Evolutionary conservation across 169 alveolate species (phyloP).

Genomic region (Eimeria maxima): DNA sequence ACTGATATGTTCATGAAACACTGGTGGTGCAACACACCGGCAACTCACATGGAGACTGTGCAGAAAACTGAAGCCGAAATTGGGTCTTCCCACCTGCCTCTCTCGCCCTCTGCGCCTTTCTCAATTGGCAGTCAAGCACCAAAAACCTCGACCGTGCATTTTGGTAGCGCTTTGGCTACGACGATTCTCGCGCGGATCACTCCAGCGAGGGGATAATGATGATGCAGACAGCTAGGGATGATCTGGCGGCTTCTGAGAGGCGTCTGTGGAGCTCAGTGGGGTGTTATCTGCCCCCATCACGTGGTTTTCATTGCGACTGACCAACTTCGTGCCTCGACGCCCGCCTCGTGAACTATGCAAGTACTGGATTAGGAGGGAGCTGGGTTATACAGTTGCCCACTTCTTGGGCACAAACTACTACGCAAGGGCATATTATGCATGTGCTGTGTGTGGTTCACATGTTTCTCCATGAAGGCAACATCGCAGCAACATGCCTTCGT

Average conservation of each 20-base stretch:
- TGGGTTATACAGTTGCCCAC: constrained; percentile 7
- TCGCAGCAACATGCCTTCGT: constrained; percentile 33
- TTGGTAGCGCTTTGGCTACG: constrained; percentile 77
- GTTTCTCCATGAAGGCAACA: not conserved
- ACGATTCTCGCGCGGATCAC: constrained; percentile 3
- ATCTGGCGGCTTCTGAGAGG: constrained; percentile 51
- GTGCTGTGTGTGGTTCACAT: constrained; percentile 30
- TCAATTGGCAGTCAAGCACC: constrained; percentile 63
- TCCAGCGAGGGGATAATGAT: constrained; percentile 26
- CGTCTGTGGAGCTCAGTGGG: not conserved
- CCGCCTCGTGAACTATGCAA: constrained; percentile 35
- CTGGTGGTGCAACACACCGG: not conserved
- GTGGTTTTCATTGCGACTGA: constrained; percentile 25
- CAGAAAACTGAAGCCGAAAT: constrained; percentile 59
- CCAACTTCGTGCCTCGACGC: constrained; percentile 43
- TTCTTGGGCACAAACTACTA: not conserved
- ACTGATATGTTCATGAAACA: not conserved
- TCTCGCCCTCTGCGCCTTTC: constrained; percentile 47
- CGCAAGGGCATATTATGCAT: not conserved
- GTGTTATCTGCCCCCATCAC: not conserved
- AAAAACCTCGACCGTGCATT: constrained; percentile 65
- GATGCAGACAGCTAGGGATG: constrained; percentile 44
- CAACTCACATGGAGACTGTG: not conserved
- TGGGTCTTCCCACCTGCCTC: constrained; percentile 60
- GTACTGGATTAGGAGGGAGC: constrained; percentile 26